These are phyloP conservation scores for Zygosaccharomyces gambellarensis DNA, from an alignment of 805 yeast species.

Conservation along the genomic window DNA sequence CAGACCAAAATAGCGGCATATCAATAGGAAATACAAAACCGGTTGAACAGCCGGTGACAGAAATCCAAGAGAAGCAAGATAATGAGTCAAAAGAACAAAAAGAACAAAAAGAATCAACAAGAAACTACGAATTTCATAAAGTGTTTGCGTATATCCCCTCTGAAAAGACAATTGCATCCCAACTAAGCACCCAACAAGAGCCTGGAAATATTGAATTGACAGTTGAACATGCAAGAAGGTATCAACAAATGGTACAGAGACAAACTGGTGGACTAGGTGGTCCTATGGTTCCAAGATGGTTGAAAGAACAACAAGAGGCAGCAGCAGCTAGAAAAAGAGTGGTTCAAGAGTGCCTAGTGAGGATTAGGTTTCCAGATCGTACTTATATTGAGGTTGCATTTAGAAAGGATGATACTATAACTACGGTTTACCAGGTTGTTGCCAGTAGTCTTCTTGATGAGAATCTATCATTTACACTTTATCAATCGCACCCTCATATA, in stretches of 20 bases:
- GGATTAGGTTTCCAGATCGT: constrained; percentile 58
- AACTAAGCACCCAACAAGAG: constrained; percentile 27
- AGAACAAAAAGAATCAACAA: neutral
- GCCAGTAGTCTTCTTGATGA: constrained; percentile 30
- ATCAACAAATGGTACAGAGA: constrained; percentile 45
- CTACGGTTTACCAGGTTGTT: constrained; percentile 30
- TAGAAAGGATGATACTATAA: constrained; percentile 39
- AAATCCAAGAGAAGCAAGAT: neutral
- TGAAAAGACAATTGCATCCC: constrained; percentile 9
- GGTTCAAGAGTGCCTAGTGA: constrained; percentile 36
- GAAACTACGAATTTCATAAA: constrained; percentile 14
- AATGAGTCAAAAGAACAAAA: neutral
- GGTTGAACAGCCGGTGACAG: neutral
- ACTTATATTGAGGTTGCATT: constrained; percentile 48
- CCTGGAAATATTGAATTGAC: constrained; percentile 43
- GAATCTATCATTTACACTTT: constrained; percentile 36
- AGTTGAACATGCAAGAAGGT: constrained; percentile 48
- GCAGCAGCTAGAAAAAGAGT: constrained; percentile 22
- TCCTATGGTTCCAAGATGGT: constrained; percentile 41
- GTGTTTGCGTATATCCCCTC: constrained; percentile 24
- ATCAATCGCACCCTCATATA: constrained; percentile 46
- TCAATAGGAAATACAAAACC: neutral
- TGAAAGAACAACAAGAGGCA: constrained; percentile 36
- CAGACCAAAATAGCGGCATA: neutral
- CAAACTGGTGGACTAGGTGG: constrained; percentile 38